Conservation (phyloP, 805 yeast species). For the Wickerhamomyces bovis region DNA sequence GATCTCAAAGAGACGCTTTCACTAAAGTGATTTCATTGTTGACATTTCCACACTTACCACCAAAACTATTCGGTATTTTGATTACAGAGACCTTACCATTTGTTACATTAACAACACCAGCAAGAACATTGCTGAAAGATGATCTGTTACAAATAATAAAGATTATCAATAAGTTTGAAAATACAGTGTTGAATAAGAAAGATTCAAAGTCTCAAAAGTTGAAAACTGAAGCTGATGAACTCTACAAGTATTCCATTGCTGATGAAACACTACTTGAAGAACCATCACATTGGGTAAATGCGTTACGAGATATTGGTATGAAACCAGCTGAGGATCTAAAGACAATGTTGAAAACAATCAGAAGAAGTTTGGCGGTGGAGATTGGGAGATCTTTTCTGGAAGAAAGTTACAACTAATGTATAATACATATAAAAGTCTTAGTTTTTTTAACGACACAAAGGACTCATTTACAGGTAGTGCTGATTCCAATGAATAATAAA, state of each 20-base stretch:
- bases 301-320: conserved; percentile 14
- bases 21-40: conserved; percentile 34
- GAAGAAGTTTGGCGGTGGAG: conserved; percentile 21
- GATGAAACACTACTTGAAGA: background rate
- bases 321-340: conserved; percentile 15
- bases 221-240: conserved; percentile 13
- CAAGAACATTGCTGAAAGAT: conserved; percentile 15
- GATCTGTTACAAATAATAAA: conserved; percentile 18
- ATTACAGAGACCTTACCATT: conserved; percentile 43
- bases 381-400: conserved; percentile 19
- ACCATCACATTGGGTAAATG: conserved; percentile 16
- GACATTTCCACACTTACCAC: conserved; percentile 48
- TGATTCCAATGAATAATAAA: background rate
- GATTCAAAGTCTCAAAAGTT: conserved; percentile 13
- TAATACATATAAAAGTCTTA: background rate
- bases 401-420: background rate
- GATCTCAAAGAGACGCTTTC: conserved; percentile 25
- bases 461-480: background rate
- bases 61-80: conserved; percentile 42
- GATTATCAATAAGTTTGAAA: conserved; percentile 19
- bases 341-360: conserved; percentile 12
- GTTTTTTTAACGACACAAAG: background rate
- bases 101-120: conserved; percentile 22
- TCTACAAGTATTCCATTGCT: conserved; percentile 16
- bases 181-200: conserved; percentile 1